Base-by-base conservation (phyloP, 2,329 filamentous ascomycete genomes). In the Beauveria scarabaeidicola region DNA sequence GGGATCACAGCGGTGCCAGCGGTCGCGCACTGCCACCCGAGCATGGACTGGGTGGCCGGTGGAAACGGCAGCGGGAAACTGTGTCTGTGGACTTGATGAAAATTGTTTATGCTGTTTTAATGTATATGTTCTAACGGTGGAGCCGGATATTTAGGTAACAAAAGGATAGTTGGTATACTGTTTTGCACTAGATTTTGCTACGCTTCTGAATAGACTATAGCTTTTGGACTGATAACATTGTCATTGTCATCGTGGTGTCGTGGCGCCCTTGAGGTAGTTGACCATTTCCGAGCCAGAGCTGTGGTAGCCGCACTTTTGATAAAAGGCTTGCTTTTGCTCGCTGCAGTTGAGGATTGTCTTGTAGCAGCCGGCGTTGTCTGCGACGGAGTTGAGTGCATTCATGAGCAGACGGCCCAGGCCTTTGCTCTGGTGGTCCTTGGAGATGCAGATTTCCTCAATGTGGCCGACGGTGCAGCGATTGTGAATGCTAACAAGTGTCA, bases 1-100 rank as follows among this genome's bases (percentile, higher is more conserved):
- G 90, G 88, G 0, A 96, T 99, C 66, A 96, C 91, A 1, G 94
- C 94, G 7, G 94, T 99, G 4, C 94, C 94, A 3, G 90, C 94
- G 0, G 94, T 96, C 0, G 89, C 91, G 0, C 89, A 92, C 53
- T 94, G 97, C 66, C 94, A 99, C 71, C 89, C 90, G 0, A 89
- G 83, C 0, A 79, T 85, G 72, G 88, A 97, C 69, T 99, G 94
- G 94, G 87, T 99, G 40, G 92, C 89, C 0, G 93, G 89, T 2
- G 94, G 91, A 0, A 97, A 89, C 0, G 91, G 89, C 0, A 96
- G 90, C 69, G 94, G 94, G 2, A 97, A 97, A 74, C 73, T 97
- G 27, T 95, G 89, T 72, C 75, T 99, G 40, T 99, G 93, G 91
- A 88, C 88, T 80, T 96, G 27, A 25, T 51, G 25, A 23, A 44